Evolutionary conservation across 805 yeast species (phyloP).

Genomic region (Komagataella populi): DNA sequence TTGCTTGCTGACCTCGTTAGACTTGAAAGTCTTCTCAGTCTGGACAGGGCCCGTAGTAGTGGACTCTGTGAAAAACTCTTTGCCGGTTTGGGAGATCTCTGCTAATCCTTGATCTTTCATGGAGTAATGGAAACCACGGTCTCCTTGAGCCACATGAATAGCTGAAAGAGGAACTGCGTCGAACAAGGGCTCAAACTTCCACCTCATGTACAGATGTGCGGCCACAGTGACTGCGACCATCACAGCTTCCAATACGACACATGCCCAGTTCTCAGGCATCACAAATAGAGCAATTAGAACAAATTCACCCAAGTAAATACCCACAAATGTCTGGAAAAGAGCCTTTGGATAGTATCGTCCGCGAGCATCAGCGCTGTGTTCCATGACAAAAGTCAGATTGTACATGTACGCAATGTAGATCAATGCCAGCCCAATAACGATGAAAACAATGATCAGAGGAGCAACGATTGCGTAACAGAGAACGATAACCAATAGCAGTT

Average conservation of each 20-base stretch:
- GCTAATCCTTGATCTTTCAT: slow-evolving; percentile 47
- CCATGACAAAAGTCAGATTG: slow-evolving; percentile 48
- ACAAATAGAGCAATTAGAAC: slow-evolving; percentile 62
- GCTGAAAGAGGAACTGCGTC: slow-evolving; percentile 64
- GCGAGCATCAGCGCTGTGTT: slow-evolving; percentile 46
- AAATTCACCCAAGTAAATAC: slow-evolving; percentile 56
- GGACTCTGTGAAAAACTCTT: slow-evolving; percentile 12
- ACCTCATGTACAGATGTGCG: slow-evolving; percentile 44
- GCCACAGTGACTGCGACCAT: slow-evolving; percentile 41
- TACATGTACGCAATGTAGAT: slow-evolving; percentile 51
- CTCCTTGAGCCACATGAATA: slow-evolving; percentile 27
- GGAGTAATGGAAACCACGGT: slow-evolving; percentile 33
- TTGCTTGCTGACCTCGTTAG: background rate
- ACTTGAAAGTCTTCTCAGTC: background rate
- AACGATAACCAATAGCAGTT: slow-evolving; percentile 60
- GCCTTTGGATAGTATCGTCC: slow-evolving; percentile 69
- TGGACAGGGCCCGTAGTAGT: background rate
- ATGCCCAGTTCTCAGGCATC: slow-evolving; percentile 69
- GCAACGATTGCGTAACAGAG: slow-evolving; percentile 69
- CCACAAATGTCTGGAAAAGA: slow-evolving; percentile 59
- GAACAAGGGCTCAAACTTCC: slow-evolving; percentile 46
- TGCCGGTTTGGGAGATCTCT: slow-evolving; percentile 41
- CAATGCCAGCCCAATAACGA: slow-evolving; percentile 42
- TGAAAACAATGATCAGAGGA: slow-evolving; percentile 57
- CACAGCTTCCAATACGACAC: slow-evolving; percentile 57